Evolutionary conservation across 2,329 filamentous ascomycete genomes (phyloP).

Genomic region (Pezicula radicicola): DNA sequence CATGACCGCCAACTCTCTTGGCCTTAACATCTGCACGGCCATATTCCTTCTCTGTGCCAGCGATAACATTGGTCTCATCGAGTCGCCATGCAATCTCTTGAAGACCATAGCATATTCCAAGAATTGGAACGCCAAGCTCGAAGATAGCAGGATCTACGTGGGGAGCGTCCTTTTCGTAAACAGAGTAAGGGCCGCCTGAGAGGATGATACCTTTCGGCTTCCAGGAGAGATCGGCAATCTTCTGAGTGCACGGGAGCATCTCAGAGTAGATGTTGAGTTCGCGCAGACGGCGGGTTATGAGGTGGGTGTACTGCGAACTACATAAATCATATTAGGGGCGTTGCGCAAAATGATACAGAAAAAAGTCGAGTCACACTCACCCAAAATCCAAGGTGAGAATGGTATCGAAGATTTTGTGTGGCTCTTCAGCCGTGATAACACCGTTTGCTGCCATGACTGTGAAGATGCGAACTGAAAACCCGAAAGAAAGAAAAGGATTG

Average conservation of each 20-base stretch:
- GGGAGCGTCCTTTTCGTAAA: constrained; percentile 75
- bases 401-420: constrained; percentile 39
- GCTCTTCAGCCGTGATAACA: constrained; percentile 14
- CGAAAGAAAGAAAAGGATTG: too few species aligned
- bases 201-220: constrained; percentile 83
- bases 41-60: constrained; percentile 52
- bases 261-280: constrained; percentile 82
- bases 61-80: constrained; percentile 62
- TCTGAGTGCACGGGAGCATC: constrained; percentile 84
- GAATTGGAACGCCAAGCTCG: constrained; percentile 63
- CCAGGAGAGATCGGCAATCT: constrained; percentile 71
- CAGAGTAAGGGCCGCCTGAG: constrained; percentile 68
- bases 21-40: constrained; percentile 49
- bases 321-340: constrained; percentile 2
- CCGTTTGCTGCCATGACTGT: background rate
- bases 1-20: constrained; percentile 55
- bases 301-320: constrained; percentile 66
- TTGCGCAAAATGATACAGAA: background rate
- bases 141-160: constrained; percentile 83
- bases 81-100: constrained; percentile 74
- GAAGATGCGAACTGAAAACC: too few species aligned
- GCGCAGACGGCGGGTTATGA: constrained; percentile 64
- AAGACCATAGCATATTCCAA: constrained; percentile 42
- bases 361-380: constrained; percentile 14
- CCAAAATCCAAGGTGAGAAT: constrained; percentile 72